These are phyloP conservation scores for Hypoxylon lenormandii DNA, from an alignment of 495 filamentous ascomycete species.

Conservation along the genomic window DNA sequence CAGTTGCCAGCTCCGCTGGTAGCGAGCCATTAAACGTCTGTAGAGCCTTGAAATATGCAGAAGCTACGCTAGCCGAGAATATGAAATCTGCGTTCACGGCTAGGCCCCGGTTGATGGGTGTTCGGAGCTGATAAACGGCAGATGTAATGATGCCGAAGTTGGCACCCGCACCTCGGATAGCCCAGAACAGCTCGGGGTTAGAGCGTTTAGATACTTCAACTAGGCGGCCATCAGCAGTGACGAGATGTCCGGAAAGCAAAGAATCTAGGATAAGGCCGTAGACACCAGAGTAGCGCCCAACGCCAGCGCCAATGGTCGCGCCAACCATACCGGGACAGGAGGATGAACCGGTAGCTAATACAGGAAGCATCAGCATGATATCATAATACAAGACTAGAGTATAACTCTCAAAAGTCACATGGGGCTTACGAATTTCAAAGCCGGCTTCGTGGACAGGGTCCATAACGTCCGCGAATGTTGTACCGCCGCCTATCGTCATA, in stretches of 20 bases:
- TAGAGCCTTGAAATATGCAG: too few relatives aligned
- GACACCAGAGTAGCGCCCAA: slow-evolving; percentile 51
- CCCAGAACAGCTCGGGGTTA: slow-evolving; percentile 63
- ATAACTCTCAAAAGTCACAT: not conserved
- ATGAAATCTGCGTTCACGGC: slow-evolving; percentile 49
- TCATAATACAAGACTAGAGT: too few relatives aligned
- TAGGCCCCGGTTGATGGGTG: slow-evolving; percentile 42
- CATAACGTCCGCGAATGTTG: slow-evolving; percentile 27
- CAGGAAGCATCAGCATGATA: not conserved
- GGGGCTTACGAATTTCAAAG: slow-evolving; percentile 48
- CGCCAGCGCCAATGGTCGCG: slow-evolving; percentile 57
- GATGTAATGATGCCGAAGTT: slow-evolving; percentile 65
- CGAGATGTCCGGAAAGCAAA: slow-evolving; percentile 49
- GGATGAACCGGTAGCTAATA: not conserved
- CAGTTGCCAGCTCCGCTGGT: slow-evolving; percentile 26
- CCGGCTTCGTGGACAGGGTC: slow-evolving; percentile 47
- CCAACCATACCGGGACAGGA: slow-evolving; percentile 49
- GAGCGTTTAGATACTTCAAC: slow-evolving; percentile 49
- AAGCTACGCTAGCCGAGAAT: slow-evolving; percentile 26
- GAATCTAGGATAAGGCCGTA: slow-evolving; percentile 56
- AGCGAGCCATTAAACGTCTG: not conserved
- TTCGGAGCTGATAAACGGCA: slow-evolving; percentile 52
- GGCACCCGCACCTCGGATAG: slow-evolving; percentile 60
- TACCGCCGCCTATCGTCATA: slow-evolving; percentile 43
- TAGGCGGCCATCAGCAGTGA: slow-evolving; percentile 52